Conservation (phyloP, 176 grass and related monocot species). For the Thinopyrum elongatum region DNA sequence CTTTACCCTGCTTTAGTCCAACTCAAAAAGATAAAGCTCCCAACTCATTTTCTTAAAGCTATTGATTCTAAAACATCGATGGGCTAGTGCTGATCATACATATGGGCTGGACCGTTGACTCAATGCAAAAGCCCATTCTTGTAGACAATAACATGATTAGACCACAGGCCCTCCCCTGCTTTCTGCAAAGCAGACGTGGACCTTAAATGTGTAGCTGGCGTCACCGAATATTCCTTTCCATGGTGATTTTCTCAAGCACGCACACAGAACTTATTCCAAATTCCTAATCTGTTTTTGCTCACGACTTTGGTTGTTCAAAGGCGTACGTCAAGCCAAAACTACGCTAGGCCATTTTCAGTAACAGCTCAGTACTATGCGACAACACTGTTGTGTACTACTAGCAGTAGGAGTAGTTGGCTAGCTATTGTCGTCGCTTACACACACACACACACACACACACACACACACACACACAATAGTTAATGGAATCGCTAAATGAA, state of each 20-base stretch:
- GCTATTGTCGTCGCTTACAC: not conserved
- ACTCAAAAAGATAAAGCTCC: too few relatives aligned
- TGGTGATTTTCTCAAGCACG: not conserved
- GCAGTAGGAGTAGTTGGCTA: not conserved
- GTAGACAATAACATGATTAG: not conserved
- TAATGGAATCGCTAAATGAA: not conserved
- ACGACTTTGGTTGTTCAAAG: not conserved
- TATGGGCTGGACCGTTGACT: not conserved
- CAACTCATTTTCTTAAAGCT: not conserved
- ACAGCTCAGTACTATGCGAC: not conserved
- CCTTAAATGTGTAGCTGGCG: not conserved
- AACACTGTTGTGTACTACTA: not conserved
- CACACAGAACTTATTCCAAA: not conserved
- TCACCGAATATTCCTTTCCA: not conserved
- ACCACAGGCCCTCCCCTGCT: not conserved
- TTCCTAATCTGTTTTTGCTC: not conserved
- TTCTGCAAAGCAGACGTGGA: not conserved
- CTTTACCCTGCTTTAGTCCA: too few relatives aligned
- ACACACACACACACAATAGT: not conserved
- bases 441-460: not conserved
- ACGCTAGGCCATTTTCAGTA: not conserved
- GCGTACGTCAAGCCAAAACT: not conserved
- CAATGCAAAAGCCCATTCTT: not conserved
- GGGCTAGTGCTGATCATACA: not conserved
- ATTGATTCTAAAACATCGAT: not conserved